Percentiles rank a stretch among this genome's conserved stretches.
phyloP scores from a whole-genome alignment of 2,329 filamentous ascomycete genomes.

The Xylogone sp. region DNA sequence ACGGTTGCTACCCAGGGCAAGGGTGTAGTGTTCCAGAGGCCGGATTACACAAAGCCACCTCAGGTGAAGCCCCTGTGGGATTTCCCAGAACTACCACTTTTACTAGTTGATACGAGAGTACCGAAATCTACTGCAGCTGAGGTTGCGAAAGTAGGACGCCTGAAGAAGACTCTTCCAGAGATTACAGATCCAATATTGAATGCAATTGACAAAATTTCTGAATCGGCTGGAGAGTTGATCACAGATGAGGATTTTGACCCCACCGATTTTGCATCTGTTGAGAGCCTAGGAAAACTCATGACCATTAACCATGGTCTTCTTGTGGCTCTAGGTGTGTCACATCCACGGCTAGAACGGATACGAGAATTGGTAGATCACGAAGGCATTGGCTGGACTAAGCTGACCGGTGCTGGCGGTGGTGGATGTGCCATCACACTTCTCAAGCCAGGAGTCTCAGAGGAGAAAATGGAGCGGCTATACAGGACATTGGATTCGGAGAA shows the following conservation, averaged over 20 bases:
- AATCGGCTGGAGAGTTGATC: slow-evolving; percentile 51
- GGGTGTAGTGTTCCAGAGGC: slow-evolving; percentile 84
- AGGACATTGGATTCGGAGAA: slow-evolving; percentile 63
- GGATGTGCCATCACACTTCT: slow-evolving; percentile 93
- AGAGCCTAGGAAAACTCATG: slow-evolving; percentile 80
- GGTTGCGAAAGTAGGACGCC: slow-evolving; percentile 76
- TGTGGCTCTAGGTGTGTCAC: slow-evolving; percentile 88
- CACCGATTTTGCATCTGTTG: slow-evolving; percentile 58
- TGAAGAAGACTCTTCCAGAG: slow-evolving; percentile 69
- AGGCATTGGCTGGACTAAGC: slow-evolving; percentile 92
- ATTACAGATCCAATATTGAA: slow-evolving; percentile 80
- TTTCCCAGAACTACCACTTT: slow-evolving; percentile 87
- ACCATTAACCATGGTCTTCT: slow-evolving; percentile 91
- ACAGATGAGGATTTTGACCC: slow-evolving; percentile 64
- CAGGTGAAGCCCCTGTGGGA: slow-evolving; percentile 72
- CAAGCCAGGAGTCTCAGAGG: slow-evolving; percentile 56
- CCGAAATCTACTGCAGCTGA: slow-evolving; percentile 81
- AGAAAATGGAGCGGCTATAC: slow-evolving; percentile 61
- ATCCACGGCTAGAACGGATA: slow-evolving; percentile 87
- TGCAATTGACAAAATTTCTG: slow-evolving; percentile 73
- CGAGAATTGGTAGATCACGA: slow-evolving; percentile 87
- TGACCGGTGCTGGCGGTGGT: slow-evolving; percentile 92
- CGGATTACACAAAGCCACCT: slow-evolving; percentile 74
- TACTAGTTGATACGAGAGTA: slow-evolving; percentile 87
- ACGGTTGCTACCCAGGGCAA: slow-evolving; percentile 93